phyloP scores from a whole-genome alignment of 257 asterid species.

The Solanum verrucosum region DNA sequence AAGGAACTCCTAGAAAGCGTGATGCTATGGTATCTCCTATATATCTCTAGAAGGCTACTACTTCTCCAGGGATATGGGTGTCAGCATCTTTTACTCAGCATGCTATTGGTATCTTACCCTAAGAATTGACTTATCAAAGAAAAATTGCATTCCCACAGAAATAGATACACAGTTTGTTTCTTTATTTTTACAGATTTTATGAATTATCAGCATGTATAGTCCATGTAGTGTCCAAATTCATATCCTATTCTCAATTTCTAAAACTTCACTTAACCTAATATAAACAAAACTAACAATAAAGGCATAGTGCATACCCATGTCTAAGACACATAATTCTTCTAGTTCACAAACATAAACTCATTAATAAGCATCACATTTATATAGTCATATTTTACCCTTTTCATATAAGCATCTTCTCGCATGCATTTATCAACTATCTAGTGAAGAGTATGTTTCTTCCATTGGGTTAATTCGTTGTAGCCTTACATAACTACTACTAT shows the following conservation, averaged over 20 bases:
- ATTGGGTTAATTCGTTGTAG: not conserved
- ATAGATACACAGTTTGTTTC: not conserved
- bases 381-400: not conserved
- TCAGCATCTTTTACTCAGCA: not conserved
- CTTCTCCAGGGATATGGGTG: not conserved
- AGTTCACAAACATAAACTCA: not conserved
- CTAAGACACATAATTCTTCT: not conserved
- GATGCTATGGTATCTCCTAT: not conserved
- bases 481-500: not conserved
- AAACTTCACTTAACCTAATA: not conserved
- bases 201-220: not conserved
- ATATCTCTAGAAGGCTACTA: not conserved
- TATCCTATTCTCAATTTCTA: not conserved
- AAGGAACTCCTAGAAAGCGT: not conserved
- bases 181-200: not conserved
- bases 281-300: not conserved
- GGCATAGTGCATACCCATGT: not conserved
- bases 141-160: not conserved
- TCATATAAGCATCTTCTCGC: not conserved
- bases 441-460: not conserved
- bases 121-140: not conserved
- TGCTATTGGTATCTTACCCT: not conserved
- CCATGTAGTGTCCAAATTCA: not conserved
- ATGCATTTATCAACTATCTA: not conserved
- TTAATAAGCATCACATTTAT: not conserved